Evolutionary conservation across 148 eudicot species (phyloP).

Genomic region (Rhododendron williamsianum): DNA sequence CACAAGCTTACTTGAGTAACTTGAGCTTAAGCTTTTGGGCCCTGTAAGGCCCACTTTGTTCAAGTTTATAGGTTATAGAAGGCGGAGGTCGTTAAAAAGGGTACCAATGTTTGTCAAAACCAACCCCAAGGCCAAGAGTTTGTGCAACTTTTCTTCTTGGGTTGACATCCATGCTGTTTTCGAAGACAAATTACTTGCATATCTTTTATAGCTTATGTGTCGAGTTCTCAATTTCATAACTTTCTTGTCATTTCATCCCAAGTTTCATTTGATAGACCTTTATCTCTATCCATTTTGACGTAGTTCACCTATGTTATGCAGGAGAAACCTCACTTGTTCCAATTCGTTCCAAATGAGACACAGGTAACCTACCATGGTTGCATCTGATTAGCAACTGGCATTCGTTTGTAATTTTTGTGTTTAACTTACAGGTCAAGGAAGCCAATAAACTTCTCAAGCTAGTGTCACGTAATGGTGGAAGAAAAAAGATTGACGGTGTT

Average conservation of each 20-base stretch:
- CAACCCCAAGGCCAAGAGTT: neutral
- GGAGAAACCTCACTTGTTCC: conserved; percentile 91
- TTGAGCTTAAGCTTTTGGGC: neutral
- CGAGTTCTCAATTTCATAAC: neutral
- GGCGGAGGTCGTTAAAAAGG: neutral
- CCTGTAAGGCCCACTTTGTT: neutral
- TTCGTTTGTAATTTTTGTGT: conserved; percentile 8
- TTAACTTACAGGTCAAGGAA: conserved; percentile 62
- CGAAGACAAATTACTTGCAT: neutral
- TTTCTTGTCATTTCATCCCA: neutral
- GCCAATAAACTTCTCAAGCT: conserved; percentile 80
- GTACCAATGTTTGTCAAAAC: neutral
- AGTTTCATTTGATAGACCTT: neutral
- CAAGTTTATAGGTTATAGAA: neutral
- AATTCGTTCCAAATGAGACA: conserved; percentile 82
- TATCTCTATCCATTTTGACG: neutral
- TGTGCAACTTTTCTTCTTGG: neutral
- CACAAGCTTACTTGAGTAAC: neutral
- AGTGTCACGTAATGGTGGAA: conserved; percentile 34
- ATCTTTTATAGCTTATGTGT: neutral
- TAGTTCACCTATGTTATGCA: conserved; percentile 26
- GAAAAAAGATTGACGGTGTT: conserved; percentile 68
- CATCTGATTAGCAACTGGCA: neutral
- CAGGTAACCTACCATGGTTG: conserved; percentile 39
- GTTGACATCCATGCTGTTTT: neutral